Percentiles rank a stretch among this genome's conserved stretches.
Evolutionary conservation across 495 filamentous ascomycete genomes (phyloP).

Genomic region (Hyphodiscus hymeniophilus): DNA sequence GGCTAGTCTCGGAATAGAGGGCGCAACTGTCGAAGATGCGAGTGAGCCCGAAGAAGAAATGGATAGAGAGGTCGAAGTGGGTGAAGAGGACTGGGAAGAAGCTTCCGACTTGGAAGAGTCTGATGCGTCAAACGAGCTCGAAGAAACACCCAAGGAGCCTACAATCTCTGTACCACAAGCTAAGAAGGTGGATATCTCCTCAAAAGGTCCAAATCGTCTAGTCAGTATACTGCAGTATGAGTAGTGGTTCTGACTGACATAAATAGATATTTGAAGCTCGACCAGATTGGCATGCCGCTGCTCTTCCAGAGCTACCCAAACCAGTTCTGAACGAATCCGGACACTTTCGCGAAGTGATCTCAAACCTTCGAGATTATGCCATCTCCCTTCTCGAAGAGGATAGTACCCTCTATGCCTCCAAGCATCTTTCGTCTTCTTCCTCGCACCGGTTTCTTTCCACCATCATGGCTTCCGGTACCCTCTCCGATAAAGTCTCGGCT

Average conservation of each 20-base stretch:
- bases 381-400: slow-evolving; percentile 68
- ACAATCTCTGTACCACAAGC: slow-evolving; percentile 9
- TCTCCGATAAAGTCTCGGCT: slow-evolving; percentile 94
- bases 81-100: slow-evolving; percentile 11
- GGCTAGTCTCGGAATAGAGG: slow-evolving; percentile 19
- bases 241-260: slow-evolving; percentile 22
- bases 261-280: slow-evolving; percentile 62
- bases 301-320: slow-evolving; percentile 48
- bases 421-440: slow-evolving; percentile 51
- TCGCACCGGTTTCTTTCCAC: slow-evolving; percentile 90
- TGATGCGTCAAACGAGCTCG: slow-evolving; percentile 22
- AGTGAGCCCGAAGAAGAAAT: slow-evolving; percentile 17
- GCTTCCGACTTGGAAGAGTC: slow-evolving; percentile 18
- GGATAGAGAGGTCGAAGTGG: slow-evolving; percentile 21
- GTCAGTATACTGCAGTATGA: slow-evolving; percentile 11
- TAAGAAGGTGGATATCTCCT: slow-evolving; percentile 9
- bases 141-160: slow-evolving; percentile 18
- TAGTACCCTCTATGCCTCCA: slow-evolving; percentile 49
- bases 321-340: slow-evolving; percentile 37
- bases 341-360: slow-evolving; percentile 49
- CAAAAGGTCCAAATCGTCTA: slow-evolving; percentile 19
- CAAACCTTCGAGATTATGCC: slow-evolving; percentile 69
- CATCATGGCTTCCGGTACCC: slow-evolving; percentile 92
- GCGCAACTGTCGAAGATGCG: slow-evolving; percentile 4
- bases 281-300: slow-evolving; percentile 75